phyloP scores from a whole-genome alignment of 2,329 filamentous ascomycete genomes.

The Exophiala spinifera region DNA sequence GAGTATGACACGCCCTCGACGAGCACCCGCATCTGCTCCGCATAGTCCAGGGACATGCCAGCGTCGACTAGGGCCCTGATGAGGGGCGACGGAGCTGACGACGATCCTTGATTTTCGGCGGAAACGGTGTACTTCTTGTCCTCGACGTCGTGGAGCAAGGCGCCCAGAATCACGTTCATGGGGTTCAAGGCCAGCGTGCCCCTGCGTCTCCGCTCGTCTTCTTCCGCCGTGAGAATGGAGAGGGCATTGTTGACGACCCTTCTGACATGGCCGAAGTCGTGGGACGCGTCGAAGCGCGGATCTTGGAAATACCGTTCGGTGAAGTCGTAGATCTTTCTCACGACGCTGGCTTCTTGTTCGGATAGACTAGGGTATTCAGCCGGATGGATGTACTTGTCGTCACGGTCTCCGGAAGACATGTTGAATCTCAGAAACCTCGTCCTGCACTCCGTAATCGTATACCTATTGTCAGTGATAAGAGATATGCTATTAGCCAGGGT shows the following conservation, averaged over 20 bases:
- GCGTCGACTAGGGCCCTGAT: slow-evolving; percentile 18
- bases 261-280: slow-evolving; percentile 81
- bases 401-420: slow-evolving; percentile 3
- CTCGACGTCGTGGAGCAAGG: slow-evolving; percentile 32
- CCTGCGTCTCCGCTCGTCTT: slow-evolving; percentile 18
- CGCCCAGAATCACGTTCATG: slow-evolving; percentile 28
- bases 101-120: background rate
- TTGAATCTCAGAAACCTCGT: too few relatives aligned
- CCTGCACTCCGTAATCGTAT: too few relatives aligned
- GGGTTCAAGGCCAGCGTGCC: slow-evolving; percentile 20
- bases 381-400: slow-evolving; percentile 20
- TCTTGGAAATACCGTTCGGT: slow-evolving; percentile 27
- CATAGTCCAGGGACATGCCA: slow-evolving; percentile 34
- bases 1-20: slow-evolving; percentile 76
- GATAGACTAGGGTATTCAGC: slow-evolving; percentile 24
- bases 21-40: slow-evolving; percentile 65
- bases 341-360: slow-evolving; percentile 18
- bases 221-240: slow-evolving; percentile 57
- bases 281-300: slow-evolving; percentile 64
- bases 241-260: slow-evolving; percentile 74
- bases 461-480: too few relatives aligned
- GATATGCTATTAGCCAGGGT: too few relatives aligned
- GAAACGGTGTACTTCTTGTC: slow-evolving; percentile 30
- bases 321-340: slow-evolving; percentile 24
- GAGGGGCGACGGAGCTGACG: slow-evolving; percentile 5